Percentiles rank a stretch among this genome's conserved stretches.
Evolutionary conservation across 2,329 filamentous ascomycete genomes (phyloP).

Genomic region (Drechslera avenae): DNA sequence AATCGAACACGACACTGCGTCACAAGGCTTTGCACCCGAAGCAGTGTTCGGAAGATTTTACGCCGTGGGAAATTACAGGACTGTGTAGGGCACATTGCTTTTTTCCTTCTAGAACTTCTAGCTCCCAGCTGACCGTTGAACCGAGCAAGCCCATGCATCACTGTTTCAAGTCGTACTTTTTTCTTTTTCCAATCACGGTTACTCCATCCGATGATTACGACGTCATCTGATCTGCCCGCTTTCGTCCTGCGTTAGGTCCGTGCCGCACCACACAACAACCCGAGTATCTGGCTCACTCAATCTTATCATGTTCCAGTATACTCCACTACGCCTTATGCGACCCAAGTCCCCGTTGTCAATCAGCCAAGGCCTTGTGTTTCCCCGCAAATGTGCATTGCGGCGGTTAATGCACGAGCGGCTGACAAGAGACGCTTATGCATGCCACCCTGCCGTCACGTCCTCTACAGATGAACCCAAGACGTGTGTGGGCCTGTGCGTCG

Average conservation of each 20-base stretch:
- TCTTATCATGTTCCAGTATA: not conserved
- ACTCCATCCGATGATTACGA: conserved; percentile 7
- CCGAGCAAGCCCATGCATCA: conserved; percentile 8
- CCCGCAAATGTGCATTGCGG: conserved; percentile 19
- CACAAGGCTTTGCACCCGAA: not conserved
- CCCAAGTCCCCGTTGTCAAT: conserved; percentile 1
- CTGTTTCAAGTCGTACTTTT: conserved; percentile 12
- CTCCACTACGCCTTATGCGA: conserved; percentile 15
- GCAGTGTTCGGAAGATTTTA: conserved; percentile 3
- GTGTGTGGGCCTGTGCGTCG: conserved; percentile 23
- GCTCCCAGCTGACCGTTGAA: conserved; percentile 4
- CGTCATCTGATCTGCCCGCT: conserved; percentile 8
- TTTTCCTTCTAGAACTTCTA: conserved; percentile 17
- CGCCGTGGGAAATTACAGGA: conserved; percentile 18
- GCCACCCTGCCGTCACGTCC: conserved; percentile 14
- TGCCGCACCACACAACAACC: conserved; percentile 5
- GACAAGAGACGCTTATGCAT: conserved; percentile 22
- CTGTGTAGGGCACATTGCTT: conserved; percentile 10
- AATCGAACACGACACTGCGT: not conserved
- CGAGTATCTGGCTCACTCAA: conserved; percentile 11
- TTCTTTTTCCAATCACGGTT: conserved; percentile 3
- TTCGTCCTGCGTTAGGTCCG: conserved; percentile 1
- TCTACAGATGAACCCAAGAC: conserved; percentile 18
- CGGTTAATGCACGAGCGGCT: conserved; percentile 17
- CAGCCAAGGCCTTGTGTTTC: conserved; percentile 7